Percentiles rank a stretch among this genome's conserved stretches.
These are phyloP conservation scores for Coemansia erecta DNA, from an alignment of 192 early-diverging fungal genomes.

Conservation along the genomic window DNA sequence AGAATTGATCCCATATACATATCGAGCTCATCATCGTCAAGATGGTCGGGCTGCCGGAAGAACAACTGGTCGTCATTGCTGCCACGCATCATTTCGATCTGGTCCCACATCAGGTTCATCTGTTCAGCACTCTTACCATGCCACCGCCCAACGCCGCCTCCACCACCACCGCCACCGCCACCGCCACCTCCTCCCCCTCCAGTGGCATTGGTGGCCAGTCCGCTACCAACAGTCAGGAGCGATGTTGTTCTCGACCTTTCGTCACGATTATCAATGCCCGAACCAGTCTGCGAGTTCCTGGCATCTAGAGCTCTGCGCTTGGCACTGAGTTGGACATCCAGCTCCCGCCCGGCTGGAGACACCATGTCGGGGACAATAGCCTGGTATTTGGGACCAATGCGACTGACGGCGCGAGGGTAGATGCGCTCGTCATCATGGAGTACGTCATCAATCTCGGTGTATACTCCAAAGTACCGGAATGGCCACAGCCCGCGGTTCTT, in stretches of 20 bases:
- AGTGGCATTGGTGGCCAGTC: not conserved
- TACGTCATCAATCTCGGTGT: constrained; percentile 71
- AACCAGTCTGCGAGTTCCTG: too few relatives aligned
- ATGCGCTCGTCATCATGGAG: constrained; percentile 71
- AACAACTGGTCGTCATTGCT: constrained; percentile 43
- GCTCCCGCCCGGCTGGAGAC: constrained; percentile 31
- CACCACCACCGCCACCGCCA: constrained; percentile 15
- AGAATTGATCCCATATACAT: constrained; percentile 50
- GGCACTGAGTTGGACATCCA: constrained; percentile 24
- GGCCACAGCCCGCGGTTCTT: constrained; percentile 72
- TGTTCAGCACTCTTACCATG: constrained; percentile 46
- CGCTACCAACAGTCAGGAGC: too few relatives aligned
- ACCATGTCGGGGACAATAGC: constrained; percentile 64
- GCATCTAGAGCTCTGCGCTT: too few relatives aligned
- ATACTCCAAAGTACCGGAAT: constrained; percentile 84
- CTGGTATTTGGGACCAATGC: constrained; percentile 82
- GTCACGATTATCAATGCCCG: too few relatives aligned
- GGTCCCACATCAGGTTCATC: constrained; percentile 44
- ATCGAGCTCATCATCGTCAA: constrained; percentile 52
- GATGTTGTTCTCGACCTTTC: too few relatives aligned
- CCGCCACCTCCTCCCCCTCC: constrained; percentile 14
- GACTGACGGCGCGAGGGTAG: constrained; percentile 72
- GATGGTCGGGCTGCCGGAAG: constrained; percentile 39
- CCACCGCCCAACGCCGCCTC: constrained; percentile 39
- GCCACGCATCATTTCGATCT: constrained; percentile 43